Evolutionary conservation across 2,329 filamentous ascomycete genomes (phyloP).

Genomic region (Pyrenophora tritici-repentis): DNA sequence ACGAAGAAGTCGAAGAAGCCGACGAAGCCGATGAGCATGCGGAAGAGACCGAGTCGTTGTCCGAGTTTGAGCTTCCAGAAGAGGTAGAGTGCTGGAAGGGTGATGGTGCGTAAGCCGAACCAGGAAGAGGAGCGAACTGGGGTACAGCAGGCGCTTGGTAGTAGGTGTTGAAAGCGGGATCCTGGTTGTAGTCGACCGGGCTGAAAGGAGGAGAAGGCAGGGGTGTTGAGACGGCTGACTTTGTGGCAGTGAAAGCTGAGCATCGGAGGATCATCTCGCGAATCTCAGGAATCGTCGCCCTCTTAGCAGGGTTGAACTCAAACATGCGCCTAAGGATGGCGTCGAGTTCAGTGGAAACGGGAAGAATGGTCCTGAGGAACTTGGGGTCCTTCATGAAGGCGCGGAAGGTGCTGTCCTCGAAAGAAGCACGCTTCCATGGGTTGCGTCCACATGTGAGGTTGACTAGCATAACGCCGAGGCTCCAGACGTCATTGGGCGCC

Average conservation of each 20-base stretch:
- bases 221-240: slow-evolving; percentile 49
- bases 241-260: slow-evolving; percentile 68
- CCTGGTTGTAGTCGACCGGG: slow-evolving; percentile 46
- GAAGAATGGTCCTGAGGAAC: slow-evolving; percentile 91
- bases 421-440: slow-evolving; percentile 95
- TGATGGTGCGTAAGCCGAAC: slow-evolving; percentile 37
- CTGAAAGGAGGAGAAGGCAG: slow-evolving; percentile 52
- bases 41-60: slow-evolving; percentile 49
- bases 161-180: slow-evolving; percentile 36
- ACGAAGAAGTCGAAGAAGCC: slow-evolving; percentile 44
- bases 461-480: slow-evolving; percentile 94
- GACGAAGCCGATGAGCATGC: slow-evolving; percentile 46
- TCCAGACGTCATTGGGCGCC: slow-evolving; percentile 96
- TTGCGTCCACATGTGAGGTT: slow-evolving; percentile 98
- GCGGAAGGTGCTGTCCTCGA: slow-evolving; percentile 92
- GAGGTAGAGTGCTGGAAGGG: slow-evolving; percentile 42
- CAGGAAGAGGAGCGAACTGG: slow-evolving; percentile 39
- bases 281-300: slow-evolving; percentile 82
- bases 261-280: slow-evolving; percentile 77
- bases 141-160: slow-evolving; percentile 37
- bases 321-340: slow-evolving; percentile 86
- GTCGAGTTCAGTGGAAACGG: slow-evolving; percentile 87
- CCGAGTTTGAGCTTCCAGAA: slow-evolving; percentile 47
- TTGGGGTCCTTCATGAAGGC: slow-evolving; percentile 83
- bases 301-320: slow-evolving; percentile 78